Evolutionary conservation across 805 yeast genomes (phyloP).

Genomic region (Metschnikowia colocasiae): DNA sequence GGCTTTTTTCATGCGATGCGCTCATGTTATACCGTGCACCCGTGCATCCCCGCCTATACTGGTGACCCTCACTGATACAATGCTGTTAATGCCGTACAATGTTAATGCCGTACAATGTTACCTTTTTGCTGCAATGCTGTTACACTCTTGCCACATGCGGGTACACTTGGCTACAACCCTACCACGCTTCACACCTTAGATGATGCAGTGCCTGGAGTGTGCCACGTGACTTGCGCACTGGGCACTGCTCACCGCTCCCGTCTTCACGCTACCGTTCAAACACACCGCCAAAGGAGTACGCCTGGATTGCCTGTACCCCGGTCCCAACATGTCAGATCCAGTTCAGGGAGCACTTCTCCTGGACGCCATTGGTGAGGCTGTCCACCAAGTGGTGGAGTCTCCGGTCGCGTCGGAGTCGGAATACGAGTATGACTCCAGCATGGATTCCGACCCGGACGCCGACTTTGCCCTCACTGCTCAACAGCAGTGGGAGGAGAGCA

Average conservation of each 20-base stretch:
- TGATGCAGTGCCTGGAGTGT: too few relatives aligned
- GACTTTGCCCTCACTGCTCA: conserved; percentile 46
- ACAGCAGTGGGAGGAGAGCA: conserved; percentile 70
- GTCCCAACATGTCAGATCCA: conserved; percentile 3
- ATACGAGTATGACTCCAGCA: conserved; percentile 1
- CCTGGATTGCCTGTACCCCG: neutral
- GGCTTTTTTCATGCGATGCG: conserved; percentile 3
- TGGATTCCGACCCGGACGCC: conserved; percentile 10
- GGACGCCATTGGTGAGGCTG: conserved; percentile 3
- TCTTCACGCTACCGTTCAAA: too few relatives aligned
- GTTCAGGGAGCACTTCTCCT: conserved; percentile 1
- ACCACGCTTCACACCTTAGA: too few relatives aligned
- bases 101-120: too few relatives aligned
- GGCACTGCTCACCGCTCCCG: neutral
- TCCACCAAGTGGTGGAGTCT: neutral
- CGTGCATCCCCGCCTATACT: neutral
- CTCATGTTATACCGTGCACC: neutral
- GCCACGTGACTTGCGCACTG: neutral
- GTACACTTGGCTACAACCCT: too few relatives aligned
- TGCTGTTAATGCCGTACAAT: too few relatives aligned
- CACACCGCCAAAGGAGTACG: neutral
- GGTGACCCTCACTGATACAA: too few relatives aligned
- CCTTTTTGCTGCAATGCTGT: too few relatives aligned
- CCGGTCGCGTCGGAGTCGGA: neutral
- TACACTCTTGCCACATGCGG: too few relatives aligned